Percentiles rank a stretch among this genome's conserved stretches.
These are phyloP conservation scores for Diddensiella transvaalensis DNA, from an alignment of 805 yeast genomes.

Conservation along the genomic window DNA sequence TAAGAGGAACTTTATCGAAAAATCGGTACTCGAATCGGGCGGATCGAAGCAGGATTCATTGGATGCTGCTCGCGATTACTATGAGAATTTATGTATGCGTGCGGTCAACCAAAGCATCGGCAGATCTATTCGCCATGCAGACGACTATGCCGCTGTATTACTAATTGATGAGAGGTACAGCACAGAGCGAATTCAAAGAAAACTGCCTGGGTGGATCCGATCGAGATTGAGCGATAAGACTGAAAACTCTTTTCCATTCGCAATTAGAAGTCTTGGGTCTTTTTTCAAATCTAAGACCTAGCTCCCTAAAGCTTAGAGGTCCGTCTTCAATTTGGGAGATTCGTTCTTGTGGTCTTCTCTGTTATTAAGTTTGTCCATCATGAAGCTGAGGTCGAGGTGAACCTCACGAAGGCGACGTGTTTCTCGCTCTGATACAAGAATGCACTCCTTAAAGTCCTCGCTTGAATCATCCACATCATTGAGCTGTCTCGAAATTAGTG, in stretches of 20 bases:
- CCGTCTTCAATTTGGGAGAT: too few species aligned
- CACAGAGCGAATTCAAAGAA: slow-evolving; percentile 41
- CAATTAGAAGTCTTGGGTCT: neutral
- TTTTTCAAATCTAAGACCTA: slow-evolving; percentile 4
- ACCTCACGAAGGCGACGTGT: slow-evolving; percentile 55
- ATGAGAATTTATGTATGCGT: slow-evolving; percentile 84
- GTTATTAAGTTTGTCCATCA: slow-evolving; percentile 42
- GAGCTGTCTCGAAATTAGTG: slow-evolving; percentile 61
- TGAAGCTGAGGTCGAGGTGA: slow-evolving; percentile 72
- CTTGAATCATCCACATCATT: slow-evolving; percentile 56
- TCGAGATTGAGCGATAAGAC: slow-evolving; percentile 18
- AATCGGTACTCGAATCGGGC: slow-evolving; percentile 45
- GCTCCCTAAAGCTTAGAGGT: too few species aligned
- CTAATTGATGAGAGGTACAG: slow-evolving; percentile 62
- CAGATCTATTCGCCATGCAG: slow-evolving; percentile 78
- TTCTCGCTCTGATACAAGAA: slow-evolving; percentile 53
- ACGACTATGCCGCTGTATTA: slow-evolving; percentile 75
- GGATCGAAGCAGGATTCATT: slow-evolving; percentile 36
- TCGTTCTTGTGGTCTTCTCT: neutral
- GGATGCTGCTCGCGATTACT: slow-evolving; percentile 52
- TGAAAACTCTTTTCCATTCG: slow-evolving; percentile 3
- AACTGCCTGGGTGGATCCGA: slow-evolving; percentile 66
- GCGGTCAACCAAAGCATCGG: slow-evolving; percentile 92
- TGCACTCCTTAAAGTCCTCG: slow-evolving; percentile 51
- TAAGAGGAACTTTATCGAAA: slow-evolving; percentile 60